Conservation (phyloP, 2,329 filamentous ascomycete species). For the Colletotrichum sp. region DNA sequence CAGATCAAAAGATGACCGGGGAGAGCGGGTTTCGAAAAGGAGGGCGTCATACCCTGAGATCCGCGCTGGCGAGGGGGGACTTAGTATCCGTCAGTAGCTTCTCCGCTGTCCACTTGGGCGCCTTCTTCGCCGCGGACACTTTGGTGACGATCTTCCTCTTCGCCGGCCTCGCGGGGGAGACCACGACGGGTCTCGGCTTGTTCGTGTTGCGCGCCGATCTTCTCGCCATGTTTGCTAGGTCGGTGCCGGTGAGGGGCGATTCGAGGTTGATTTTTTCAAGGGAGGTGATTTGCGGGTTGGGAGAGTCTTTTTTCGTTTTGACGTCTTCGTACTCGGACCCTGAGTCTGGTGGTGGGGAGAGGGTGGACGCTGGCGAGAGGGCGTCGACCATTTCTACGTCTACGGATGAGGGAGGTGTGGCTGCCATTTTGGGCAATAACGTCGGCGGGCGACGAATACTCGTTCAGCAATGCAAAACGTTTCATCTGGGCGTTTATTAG, state of each 20-base stretch:
- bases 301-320: background rate
- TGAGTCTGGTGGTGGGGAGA: background rate
- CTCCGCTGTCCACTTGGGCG: constrained; percentile 38
- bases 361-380: background rate
- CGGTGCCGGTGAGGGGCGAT: background rate
- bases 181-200: background rate
- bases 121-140: constrained; percentile 27
- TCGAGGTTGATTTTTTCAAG: background rate
- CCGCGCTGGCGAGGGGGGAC: constrained; percentile 41
- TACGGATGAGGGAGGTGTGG: background rate
- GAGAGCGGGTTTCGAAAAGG: background rate
- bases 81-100: constrained; percentile 39
- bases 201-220: constrained; percentile 6
- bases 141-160: constrained; percentile 20
- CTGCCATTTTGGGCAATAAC: background rate
- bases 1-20: background rate
- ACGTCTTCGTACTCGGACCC: background rate
- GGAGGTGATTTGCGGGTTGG: background rate
- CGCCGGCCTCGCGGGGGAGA: background rate
- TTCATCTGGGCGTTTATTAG: background rate
- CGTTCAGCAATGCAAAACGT: background rate
- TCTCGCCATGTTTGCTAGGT: background rate
- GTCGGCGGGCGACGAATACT: background rate
- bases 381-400: constrained; percentile 18
- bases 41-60: constrained; percentile 35